Base-by-base conservation (phyloP, 352 stramenopile genomes). In the Globisporangium rhizosaccharum region DNA sequence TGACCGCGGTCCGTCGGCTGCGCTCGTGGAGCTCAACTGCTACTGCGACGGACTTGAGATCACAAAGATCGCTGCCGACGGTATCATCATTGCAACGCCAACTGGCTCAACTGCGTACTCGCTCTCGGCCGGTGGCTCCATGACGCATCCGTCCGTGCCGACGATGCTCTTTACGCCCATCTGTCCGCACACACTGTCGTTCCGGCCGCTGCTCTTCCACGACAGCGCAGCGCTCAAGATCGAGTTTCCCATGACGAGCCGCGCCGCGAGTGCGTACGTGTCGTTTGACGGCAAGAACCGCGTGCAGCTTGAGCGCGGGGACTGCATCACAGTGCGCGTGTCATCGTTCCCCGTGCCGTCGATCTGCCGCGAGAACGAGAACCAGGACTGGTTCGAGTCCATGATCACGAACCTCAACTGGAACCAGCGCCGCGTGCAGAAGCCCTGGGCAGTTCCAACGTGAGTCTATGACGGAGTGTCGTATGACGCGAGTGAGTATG, bases 161-260 rank as follows among this genome's bases (percentile, higher is more conserved):
- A 92, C 90, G 44, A 99, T 99, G 72, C 72, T 99, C 17, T 96
- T 99, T 42, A 99, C 97, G 36, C 97, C 97, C 1, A 99, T 99
- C 61, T 99, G 97, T 68, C 96, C 97, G 1, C 97, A 99, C 75
- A 97, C 97, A 14, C 74, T 99, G 25, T 97, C 89, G 57, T 97
- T 97, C 66, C 85, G 90, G 17, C 90, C 90, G 37, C 76, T 97
- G 54, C 76, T 97, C 11, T 92, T 97, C 70, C 88, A 95, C 56
- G 90, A 97, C 63, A 97, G 87, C 61, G 87, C 87, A 23, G 88
- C 80, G 37, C 68, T 97, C 51, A 93, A 94, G 71, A 95, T 97
- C 61, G 79, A 90, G 44, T 88, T 97, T 45, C 85, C 88, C 7
- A 79, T 85, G 68, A 87, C 74, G 23, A 92, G 83, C 26, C 81